Evolutionary conservation across 257 asterid genomes (phyloP).

Genomic region (Leonotis leonurus): DNA sequence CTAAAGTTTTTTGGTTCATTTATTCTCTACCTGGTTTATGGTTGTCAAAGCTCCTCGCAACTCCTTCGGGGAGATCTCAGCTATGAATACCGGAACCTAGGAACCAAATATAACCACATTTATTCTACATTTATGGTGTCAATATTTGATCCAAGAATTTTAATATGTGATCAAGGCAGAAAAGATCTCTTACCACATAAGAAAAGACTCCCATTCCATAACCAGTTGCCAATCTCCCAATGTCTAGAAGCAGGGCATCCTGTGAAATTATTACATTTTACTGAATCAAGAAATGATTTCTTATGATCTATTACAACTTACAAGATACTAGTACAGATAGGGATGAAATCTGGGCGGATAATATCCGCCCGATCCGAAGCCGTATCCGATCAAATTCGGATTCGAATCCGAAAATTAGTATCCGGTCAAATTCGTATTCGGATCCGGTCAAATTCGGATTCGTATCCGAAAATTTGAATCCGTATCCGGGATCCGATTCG

Average conservation of each 20-base stretch:
- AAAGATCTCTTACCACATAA: slow-evolving; percentile 57
- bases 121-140: not conserved
- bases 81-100: slow-evolving; percentile 86
- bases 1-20: not conserved
- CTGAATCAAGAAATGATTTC: slow-evolving; percentile 10
- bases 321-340: not conserved
- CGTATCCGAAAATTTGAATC: too few species aligned
- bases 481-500: too few species aligned
- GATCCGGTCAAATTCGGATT: too few species aligned
- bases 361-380: too few species aligned
- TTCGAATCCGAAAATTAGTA: too few species aligned
- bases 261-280: slow-evolving; percentile 11
- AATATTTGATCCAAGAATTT: not conserved
- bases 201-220: slow-evolving; percentile 96
- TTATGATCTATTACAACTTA: not conserved
- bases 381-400: too few species aligned
- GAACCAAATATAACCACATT: not conserved
- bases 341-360: too few species aligned
- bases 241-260: slow-evolving; percentile 54
- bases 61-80: slow-evolving; percentile 87
- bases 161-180: not conserved
- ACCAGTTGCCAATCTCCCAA: slow-evolving; percentile 90
- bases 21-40: slow-evolving; percentile 59
- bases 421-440: too few species aligned
- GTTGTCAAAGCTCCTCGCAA: slow-evolving; percentile 85